phyloP scores from a whole-genome alignment of 2,329 filamentous ascomycete genomes.

The Parasarocladium wereldwijsianum region DNA sequence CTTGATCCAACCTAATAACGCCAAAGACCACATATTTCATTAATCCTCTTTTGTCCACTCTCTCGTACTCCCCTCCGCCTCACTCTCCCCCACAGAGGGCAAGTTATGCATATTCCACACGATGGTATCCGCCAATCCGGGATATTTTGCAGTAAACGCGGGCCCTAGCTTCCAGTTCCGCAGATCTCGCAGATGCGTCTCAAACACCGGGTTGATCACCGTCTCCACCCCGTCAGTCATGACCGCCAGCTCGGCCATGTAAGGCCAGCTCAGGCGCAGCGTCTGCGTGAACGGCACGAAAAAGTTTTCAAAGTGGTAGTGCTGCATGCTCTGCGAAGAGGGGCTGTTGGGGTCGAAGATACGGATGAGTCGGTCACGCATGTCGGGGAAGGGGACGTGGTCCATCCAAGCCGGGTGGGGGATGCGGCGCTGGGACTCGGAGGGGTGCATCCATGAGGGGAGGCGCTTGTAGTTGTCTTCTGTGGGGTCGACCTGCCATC shows the following conservation, averaged over 20 bases:
- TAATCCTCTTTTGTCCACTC: not conserved
- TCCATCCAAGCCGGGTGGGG: conserved; percentile 74
- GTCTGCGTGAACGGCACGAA: conserved; percentile 71
- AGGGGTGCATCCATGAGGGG: conserved; percentile 57
- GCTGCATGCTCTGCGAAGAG: no score
- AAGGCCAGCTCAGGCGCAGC: conserved; percentile 71
- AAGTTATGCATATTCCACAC: conserved; percentile 13
- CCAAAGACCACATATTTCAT: no score
- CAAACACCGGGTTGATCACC: conserved; percentile 76
- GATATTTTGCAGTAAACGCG: conserved; percentile 51
- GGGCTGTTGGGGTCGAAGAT: conserved; percentile 28
- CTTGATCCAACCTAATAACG: not conserved
- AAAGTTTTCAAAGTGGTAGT: conserved; percentile 66
- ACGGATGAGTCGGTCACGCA: conserved; percentile 52
- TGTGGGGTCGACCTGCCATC: conserved; percentile 71
- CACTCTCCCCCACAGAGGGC: no score
- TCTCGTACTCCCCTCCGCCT: no score
- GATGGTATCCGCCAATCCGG: conserved; percentile 22
- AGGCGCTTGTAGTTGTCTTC: conserved; percentile 66
- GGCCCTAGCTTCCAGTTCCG: conserved; percentile 73
- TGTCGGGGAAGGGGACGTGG: conserved; percentile 62
- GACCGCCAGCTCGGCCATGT: conserved; percentile 58
- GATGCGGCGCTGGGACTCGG: conserved; percentile 47
- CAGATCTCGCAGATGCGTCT: conserved; percentile 58
- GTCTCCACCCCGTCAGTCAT: conserved; percentile 47